Percentiles rank a stretch among this genome's conserved stretches.
These are phyloP conservation scores for Parafenestella ontariensis DNA, from an alignment of 2,329 filamentous ascomycete species.

Conservation along the genomic window DNA sequence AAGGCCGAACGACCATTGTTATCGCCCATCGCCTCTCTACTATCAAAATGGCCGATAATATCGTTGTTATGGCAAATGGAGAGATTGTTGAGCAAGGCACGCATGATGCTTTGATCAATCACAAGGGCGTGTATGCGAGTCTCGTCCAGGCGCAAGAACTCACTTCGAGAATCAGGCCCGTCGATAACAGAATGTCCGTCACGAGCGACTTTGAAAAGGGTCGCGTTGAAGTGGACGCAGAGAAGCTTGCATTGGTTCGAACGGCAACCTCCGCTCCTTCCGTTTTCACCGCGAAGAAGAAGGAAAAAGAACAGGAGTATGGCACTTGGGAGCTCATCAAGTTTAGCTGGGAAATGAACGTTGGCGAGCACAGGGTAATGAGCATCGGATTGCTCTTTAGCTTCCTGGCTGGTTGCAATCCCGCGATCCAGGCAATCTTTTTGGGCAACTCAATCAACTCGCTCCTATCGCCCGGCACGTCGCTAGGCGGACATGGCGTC, in stretches of 20 bases:
- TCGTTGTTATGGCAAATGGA: constrained; percentile 88
- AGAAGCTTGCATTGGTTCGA: constrained; percentile 37
- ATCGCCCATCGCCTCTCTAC: constrained; percentile 96
- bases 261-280: constrained; percentile 56
- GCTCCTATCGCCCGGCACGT: constrained; percentile 63
- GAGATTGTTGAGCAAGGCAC: constrained; percentile 91
- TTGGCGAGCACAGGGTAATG: constrained; percentile 47
- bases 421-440: constrained; percentile 66
- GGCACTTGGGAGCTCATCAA: constrained; percentile 53
- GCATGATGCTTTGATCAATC: constrained; percentile 78
- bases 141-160: constrained; percentile 84
- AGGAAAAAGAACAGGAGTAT: constrained; percentile 37
- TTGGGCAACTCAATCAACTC: constrained; percentile 87
- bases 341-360: constrained; percentile 43
- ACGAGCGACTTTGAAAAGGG: constrained; percentile 25
- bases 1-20: constrained; percentile 90
- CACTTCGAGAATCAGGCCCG: constrained; percentile 31
- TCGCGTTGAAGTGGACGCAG: constrained; percentile 19
- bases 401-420: constrained; percentile 46
- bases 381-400: constrained; percentile 51
- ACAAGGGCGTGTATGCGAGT: constrained; percentile 76
- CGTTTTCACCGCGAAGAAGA: constrained; percentile 64
- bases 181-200: constrained; percentile 27
- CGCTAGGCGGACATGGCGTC: constrained; percentile 71
- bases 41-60: constrained; percentile 92